A percentile compares a stretch with the other conserved stretches of the same genome.
phyloP scores from a whole-genome alignment of 768 basidiomycete genomes.

The Chlorophyllum brunneum region DNA sequence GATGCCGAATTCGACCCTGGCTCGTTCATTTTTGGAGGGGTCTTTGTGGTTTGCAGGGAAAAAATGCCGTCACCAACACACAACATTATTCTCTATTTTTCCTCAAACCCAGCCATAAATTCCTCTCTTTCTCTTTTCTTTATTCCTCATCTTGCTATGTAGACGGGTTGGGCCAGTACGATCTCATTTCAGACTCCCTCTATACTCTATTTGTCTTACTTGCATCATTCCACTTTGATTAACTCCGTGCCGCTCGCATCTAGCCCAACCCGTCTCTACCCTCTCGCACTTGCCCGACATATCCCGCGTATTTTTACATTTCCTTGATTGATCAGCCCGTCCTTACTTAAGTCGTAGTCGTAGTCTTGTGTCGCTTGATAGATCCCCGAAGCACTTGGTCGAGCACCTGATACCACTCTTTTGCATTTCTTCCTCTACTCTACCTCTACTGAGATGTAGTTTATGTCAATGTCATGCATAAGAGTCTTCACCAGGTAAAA shows the following conservation, averaged over 20 bases:
- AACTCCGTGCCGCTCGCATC: background rate
- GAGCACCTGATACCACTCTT: background rate
- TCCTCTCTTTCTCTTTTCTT: too few species aligned
- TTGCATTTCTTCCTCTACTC: background rate
- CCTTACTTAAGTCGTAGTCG: background rate
- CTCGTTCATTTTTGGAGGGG: background rate
- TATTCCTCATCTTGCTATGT: too few species aligned
- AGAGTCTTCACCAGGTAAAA: background rate
- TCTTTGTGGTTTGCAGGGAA: background rate
- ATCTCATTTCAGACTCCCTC: conserved; percentile 16
- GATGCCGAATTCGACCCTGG: background rate
- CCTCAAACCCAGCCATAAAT: too few species aligned
- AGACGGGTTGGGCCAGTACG: background rate
- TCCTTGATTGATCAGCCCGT: background rate
- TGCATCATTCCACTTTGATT: background rate
- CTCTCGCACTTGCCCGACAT: too few species aligned
- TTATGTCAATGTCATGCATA: conserved; percentile 2
- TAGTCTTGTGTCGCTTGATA: background rate
- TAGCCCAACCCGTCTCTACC: background rate
- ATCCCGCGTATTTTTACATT: too few species aligned
- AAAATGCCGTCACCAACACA: too few species aligned
- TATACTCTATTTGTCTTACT: conserved; percentile 5
- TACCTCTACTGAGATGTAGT: conserved; percentile 4
- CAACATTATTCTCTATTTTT: too few species aligned
- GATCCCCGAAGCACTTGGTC: background rate